Percentiles rank a stretch among this genome's conserved stretches.
Evolutionary conservation across 108 stramenopile species (phyloP).

Genomic region (Conticribra weissflogii): DNA sequence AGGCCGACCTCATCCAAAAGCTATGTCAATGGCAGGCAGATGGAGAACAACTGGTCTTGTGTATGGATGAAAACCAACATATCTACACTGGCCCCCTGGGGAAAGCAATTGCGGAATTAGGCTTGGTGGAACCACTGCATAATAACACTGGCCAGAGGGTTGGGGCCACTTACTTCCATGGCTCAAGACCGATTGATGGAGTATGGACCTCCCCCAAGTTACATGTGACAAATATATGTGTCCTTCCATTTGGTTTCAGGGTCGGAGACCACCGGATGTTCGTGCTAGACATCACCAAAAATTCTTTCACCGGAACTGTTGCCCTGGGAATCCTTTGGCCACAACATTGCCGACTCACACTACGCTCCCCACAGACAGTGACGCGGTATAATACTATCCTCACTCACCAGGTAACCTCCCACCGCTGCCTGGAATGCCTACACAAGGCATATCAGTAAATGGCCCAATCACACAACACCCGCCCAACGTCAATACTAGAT

Average conservation of each 20-base stretch:
- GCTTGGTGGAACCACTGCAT: constrained; percentile 7
- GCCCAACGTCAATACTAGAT: background rate
- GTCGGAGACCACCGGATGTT: background rate
- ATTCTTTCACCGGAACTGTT: no score
- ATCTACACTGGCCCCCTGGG: background rate
- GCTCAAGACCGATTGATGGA: constrained; percentile 8
- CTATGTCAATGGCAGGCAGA: constrained; percentile 1
- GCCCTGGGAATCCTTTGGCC: no score
- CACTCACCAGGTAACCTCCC: no score
- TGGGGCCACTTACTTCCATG: constrained; percentile 13
- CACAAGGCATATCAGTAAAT: background rate
- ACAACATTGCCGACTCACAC: background rate
- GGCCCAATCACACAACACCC: background rate
- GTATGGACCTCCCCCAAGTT: background rate
- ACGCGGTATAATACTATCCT: background rate
- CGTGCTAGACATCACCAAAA: no score
- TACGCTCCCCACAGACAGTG: background rate
- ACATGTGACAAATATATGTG: background rate
- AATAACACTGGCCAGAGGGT: constrained; percentile 5
- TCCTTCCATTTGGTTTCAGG: constrained; percentile 12
- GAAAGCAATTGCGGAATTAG: background rate
- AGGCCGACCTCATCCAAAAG: background rate
- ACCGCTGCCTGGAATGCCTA: no score
- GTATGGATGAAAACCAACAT: constrained; percentile 16
- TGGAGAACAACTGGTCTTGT: no score